Base-by-base conservation (phyloP, 2,329 filamentous ascomycete species). In the Massarina eburnea region DNA sequence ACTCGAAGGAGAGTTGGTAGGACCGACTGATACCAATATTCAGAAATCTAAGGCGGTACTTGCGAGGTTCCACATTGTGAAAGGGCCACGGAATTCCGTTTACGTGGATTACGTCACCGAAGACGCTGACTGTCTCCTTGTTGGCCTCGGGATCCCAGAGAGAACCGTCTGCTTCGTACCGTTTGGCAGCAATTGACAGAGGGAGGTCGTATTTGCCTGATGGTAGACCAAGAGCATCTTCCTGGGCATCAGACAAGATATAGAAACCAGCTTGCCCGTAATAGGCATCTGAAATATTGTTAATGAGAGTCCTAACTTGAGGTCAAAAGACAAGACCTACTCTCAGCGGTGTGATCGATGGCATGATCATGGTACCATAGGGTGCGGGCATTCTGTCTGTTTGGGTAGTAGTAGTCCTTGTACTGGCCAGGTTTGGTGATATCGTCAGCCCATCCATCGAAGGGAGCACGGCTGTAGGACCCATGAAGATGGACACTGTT, bases 371-470 rank as follows among this genome's bases (percentile, higher is more conserved):
- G 33, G 17, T 61, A 24, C 80, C 80, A 83, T 15, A 82, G 65
- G 1, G 76, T 70, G 18, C 80, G 73, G 3, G 72, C 77, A 21
- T 67, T 69, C 56, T 81, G 74, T 14, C 59, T 64, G 57, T 83
- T 83, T 6, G 80, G 79, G 50, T 80, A 83, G 62, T 82, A 83
- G 60, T 83, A 82, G 51, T 82, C 57, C 48, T 83, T 82, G 64
- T 75, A 80, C 54, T 82, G 62, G 1, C 77, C 77, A 0, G 73
- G 72, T 1, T 66, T 43, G 4, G 76, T 78, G 7, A 72, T 62
- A 48, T 82, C 80, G 38, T 76, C 73, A 2, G 79, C 79, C 77
- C 77, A 81, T 1, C 78, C 78, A 53, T 79, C 77, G 39, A 73
- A 76, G 8, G 73, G 71, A 8, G 73, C 66, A 34, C 71, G 62